Conservation (phyloP, 768 basidiomycete genomes). For the Boletus insuetus region DNA sequence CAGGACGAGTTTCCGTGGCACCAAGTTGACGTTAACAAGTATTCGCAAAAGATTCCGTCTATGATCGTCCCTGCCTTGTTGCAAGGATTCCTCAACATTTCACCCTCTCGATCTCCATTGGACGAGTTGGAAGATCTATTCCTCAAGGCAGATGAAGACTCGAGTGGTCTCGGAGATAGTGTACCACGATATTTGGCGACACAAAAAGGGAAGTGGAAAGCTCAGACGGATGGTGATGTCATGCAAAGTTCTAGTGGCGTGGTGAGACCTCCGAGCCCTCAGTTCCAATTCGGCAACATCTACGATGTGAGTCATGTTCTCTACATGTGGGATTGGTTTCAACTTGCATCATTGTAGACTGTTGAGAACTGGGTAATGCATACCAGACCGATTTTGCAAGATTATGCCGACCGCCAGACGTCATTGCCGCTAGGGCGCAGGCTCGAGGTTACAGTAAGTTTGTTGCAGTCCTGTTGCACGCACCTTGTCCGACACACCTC, state of each 20-base stretch:
- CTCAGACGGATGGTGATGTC: neutral
- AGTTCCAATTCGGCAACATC: neutral
- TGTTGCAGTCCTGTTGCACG: neutral
- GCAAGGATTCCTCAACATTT: neutral
- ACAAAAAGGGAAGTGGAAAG: slow-evolving; percentile 19
- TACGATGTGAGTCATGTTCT: slow-evolving; percentile 6
- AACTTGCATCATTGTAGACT: slow-evolving; percentile 7
- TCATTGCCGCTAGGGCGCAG: slow-evolving; percentile 24
- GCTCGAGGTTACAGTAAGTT: slow-evolving; percentile 24
- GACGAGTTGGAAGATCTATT: neutral
- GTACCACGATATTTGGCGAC: slow-evolving; percentile 1
- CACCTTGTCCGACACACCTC: neutral
- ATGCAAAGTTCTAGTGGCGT: neutral
- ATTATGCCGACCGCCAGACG: slow-evolving; percentile 29
- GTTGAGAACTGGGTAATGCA: slow-evolving; percentile 22
- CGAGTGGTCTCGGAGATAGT: neutral
- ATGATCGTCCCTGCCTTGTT: slow-evolving; percentile 17
- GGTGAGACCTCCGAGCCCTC: neutral
- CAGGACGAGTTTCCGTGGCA: slow-evolving; percentile 8
- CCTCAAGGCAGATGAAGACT: neutral
- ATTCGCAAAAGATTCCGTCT: slow-evolving; percentile 10
- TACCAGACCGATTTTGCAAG: slow-evolving; percentile 21
- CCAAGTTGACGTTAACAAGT: neutral
- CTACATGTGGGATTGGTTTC: neutral
- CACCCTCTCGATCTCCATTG: neutral